Conservation (phyloP, 768 basidiomycete species). For the Dioszegia crocea region DNA sequence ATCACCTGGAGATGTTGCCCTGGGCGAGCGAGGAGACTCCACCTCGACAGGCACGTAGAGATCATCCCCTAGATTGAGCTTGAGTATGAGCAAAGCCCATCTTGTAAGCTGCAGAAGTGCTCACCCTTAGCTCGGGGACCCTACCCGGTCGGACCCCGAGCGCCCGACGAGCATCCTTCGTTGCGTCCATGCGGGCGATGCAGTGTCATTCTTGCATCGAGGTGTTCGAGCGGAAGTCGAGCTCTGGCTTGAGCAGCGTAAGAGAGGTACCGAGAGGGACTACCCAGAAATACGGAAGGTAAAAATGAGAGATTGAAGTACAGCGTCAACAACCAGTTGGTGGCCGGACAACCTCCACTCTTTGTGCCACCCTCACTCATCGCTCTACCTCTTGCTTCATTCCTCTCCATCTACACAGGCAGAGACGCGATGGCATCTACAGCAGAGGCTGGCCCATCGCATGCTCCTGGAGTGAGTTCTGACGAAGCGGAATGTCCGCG, state of each 20-base stretch:
- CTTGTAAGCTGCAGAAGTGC: not conserved
- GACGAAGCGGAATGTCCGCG: too few species aligned
- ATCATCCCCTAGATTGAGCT: not conserved
- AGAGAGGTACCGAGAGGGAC: too few species aligned
- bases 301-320: not conserved
- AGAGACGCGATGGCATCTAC: not conserved
- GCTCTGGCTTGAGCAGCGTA: too few species aligned
- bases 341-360: constrained; percentile 13
- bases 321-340: not conserved
- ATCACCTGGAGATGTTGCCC: not conserved
- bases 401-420: not conserved
- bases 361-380: not conserved
- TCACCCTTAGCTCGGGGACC: not conserved
- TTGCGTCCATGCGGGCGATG: not conserved
- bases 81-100: not conserved
- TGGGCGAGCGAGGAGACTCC: not conserved
- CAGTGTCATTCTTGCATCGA: not conserved
- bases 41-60: not conserved
- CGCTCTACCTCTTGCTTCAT: not conserved
- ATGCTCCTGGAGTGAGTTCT: constrained; percentile 5
- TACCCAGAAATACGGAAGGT: not conserved
- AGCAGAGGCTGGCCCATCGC: constrained; percentile 9
- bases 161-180: constrained; percentile 9
- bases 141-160: constrained; percentile 17
- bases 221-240: not conserved